Base-by-base conservation (phyloP, 2,329 filamentous ascomycete species). In the Neonectria punicea region DNA sequence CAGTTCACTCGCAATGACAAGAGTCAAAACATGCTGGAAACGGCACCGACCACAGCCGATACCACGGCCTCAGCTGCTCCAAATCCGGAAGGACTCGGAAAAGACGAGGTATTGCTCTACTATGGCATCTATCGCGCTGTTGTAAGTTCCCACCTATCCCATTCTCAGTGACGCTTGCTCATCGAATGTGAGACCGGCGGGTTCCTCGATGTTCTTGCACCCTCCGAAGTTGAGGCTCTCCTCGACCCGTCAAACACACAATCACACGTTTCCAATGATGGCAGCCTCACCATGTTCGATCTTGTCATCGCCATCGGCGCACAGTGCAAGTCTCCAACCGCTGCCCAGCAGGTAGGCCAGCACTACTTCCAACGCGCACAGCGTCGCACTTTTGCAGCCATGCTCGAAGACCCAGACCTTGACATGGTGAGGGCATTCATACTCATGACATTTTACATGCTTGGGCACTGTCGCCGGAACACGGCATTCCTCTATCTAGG, bases 381-480 rank as follows among this genome's bases (percentile, higher is more conserved):
- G 16, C 63, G 55, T 11, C 61, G 58, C 10, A 69, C 67, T 1
- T 75, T 74, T n/a, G 44, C 65, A 5, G 67, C 65, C 0, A 73
- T 74, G 22, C 73, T 74, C 0, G 68, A 75, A 28, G 73, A 74
- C 14, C 73, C 73, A 2, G 71, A 74, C 18, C 34, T 75, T 1
- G 70, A 74, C 8, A 71, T 74, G 70, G 70, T 74, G 1, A 62
- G 71, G 7, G 63, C 66, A 0, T 74, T 75, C 28, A 56, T 74
- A 3, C 69, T 93, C 78, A 92, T 93, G 80, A 92, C 88, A 8
- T 91, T 91, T 16, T 93, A 91, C 83, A 90, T 93, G 80, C 86
- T 92, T 36, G 87, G 87, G 36, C 73, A 79, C 44, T 82, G 87
- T 66, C 80, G 86, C 67, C 90, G 89, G 68, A 89, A 93, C 80